Base-by-base conservation (phyloP, 1,284 basidiomycete species). In the Ceratobasidium theobromae region DNA sequence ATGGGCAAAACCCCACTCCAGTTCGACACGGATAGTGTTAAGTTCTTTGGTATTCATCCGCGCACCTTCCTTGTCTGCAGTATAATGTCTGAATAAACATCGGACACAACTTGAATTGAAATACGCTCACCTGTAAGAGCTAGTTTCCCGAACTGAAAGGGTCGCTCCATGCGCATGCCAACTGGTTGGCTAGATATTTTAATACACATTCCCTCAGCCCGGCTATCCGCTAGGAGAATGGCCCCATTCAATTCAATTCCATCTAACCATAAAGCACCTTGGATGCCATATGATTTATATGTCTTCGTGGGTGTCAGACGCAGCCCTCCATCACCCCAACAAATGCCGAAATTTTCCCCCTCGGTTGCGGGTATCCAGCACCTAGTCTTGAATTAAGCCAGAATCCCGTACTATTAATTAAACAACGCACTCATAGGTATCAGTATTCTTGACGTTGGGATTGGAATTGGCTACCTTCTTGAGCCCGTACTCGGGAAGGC, bases 331-430 rank as follows among this genome's bases (percentile, higher is more conserved):
- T n/a, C n/a, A n/a, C n/a, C n/a, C n/a, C n/a, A 55, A 16, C 32
- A 9, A 28, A 60, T 51, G 1, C 30, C 16, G 33, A 60, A 60
- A n/a, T 49, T 49, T 12, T 8, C 46, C 23, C 57, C 57, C 35
- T 60, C 57, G 11, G 33, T 40, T 12, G 57, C 48, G 9, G 57
- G 57, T 33, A 60, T 27, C 57, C 57, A 60, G 57, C 57, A 60
- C 18, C 57, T 60, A 25, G 1, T 25, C 11, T 33, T n/a, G 16
- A 25, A 25, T 25, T 40, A 5, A 40, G 21, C 2, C 23, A 27
- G 4, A n/a, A n/a, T n/a, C n/a, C n/a, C n/a, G n/a, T n/a, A n/a
- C n/a, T n/a, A n/a, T n/a, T n/a, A n/a, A n/a, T n/a, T n/a, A n/a
- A n/a, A n/a, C n/a, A n/a, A n/a, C n/a, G n/a, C n/a, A n/a, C n/a